Evolutionary conservation across 2,329 filamentous ascomycete species (phyloP).

Genomic region (Colletotrichum acutatum): DNA sequence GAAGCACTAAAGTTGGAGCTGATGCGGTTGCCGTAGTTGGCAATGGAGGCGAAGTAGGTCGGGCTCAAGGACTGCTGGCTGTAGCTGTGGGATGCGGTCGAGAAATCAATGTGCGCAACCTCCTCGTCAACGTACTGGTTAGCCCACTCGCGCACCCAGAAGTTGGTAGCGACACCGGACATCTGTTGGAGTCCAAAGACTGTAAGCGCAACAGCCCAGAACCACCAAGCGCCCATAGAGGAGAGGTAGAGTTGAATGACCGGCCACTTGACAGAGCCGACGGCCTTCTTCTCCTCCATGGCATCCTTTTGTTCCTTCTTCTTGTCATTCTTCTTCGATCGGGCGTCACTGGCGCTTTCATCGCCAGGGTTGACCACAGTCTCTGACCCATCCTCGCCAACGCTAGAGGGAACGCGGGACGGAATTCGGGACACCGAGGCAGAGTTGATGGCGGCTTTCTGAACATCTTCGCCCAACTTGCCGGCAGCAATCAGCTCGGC

Average conservation of each 20-base stretch:
- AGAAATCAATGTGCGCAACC: conserved; percentile 47
- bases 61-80: conserved; percentile 47
- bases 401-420: conserved; percentile 81
- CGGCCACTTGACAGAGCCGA: conserved; percentile 86
- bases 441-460: conserved; percentile 78
- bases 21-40: conserved; percentile 48
- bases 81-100: conserved; percentile 49
- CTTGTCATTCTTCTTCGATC: conserved; percentile 58
- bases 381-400: conserved; percentile 71
- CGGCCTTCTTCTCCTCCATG: conserved; percentile 81
- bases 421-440: conserved; percentile 76
- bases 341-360: conserved; percentile 58
- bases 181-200: conserved; percentile 88
- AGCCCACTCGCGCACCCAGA: conserved; percentile 97
- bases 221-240: conserved; percentile 97
- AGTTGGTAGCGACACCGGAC: conserved; percentile 85
- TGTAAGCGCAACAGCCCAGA: conserved; percentile 81
- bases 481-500: conserved; percentile 86
- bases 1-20: conserved; percentile 45
- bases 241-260: conserved; percentile 87
- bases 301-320: conserved; percentile 62
- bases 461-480: conserved; percentile 85
- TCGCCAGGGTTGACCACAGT: conserved; percentile 66
- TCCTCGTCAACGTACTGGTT: conserved; percentile 79
- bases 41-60: conserved; percentile 53